Conservation (phyloP, 2,329 filamentous ascomycete genomes). For the Escovopsis sp. region DNA sequence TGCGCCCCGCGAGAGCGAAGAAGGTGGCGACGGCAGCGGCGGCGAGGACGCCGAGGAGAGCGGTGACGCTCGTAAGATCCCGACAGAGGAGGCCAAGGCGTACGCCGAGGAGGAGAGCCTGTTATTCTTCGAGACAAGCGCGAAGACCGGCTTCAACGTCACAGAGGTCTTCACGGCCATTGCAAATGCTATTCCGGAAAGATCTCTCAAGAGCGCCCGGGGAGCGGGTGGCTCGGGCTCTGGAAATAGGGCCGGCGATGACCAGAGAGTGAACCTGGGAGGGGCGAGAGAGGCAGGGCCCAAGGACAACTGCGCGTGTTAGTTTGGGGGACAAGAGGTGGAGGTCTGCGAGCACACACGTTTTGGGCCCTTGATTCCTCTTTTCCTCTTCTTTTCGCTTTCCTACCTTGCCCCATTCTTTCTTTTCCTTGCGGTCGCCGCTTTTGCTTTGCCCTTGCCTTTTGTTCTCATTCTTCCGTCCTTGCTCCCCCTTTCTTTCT, state of each 20-base stretch:
- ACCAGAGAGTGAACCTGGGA: conserved; percentile 70
- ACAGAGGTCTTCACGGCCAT: conserved; percentile 95
- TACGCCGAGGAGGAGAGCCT: conserved; percentile 93
- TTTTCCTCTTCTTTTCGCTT: not conserved
- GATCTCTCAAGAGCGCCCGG: conserved; percentile 76
- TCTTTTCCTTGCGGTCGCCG: no score
- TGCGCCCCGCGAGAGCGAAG: conserved; percentile 29
- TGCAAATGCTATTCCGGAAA: conserved; percentile 94
- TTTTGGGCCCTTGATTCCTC: not conserved
- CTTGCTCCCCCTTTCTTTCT: not conserved
- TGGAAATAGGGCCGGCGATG: conserved; percentile 44
- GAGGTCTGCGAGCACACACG: conserved; percentile 2
- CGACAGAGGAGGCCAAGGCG: conserved; percentile 75
- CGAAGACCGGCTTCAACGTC: conserved; percentile 90
- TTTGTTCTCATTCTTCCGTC: not conserved
- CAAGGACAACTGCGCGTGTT: conserved; percentile 90
- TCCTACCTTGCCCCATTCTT: not conserved
- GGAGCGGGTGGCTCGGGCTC: conserved; percentile 50
- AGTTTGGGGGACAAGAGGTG: conserved; percentile 5
- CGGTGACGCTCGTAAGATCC: conserved; percentile 71
- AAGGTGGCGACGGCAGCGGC: no score
- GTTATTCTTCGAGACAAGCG: conserved; percentile 94
- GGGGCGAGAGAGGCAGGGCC: conserved; percentile 57
- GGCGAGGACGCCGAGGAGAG: conserved; percentile 42
- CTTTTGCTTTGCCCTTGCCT: no score